Base-by-base conservation (phyloP, 2,329 filamentous ascomycete species). In the Clarireedia hainanense region DNA sequence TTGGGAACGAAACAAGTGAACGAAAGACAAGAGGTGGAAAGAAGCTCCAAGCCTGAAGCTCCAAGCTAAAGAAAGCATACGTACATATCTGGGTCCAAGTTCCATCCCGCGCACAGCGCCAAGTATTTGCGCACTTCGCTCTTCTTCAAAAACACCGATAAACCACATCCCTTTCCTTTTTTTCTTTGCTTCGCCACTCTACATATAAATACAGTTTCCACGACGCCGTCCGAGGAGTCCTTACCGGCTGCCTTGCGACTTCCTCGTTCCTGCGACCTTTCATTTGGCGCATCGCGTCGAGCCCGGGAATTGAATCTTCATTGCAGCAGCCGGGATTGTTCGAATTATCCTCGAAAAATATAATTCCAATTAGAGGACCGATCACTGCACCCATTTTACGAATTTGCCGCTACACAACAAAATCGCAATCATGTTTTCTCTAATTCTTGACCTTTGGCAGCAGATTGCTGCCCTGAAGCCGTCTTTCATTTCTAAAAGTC, bases 401-500 rank as follows among this genome's bases (percentile, higher is more conserved):
- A 9, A 17, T 49, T n/a, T n/a, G 15, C 6, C 27, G 20, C 5
- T 17, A 12, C 12, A 5, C 20, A 14, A 46, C 43, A 6, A 20
- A 20, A n/a, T 6, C 49, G 20, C 39, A 58, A 61, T 51, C 14
- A 67, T 67, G 65, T 60, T 59, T 53, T 56, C 60, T 15, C 61
- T 65, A 40, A 46, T 67, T 10, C 15, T 56, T 3, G 58, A 63
- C 14, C 40, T 64, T 15, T 72, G 72, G 72, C 68, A 67, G 39
- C 73, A 78, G 64, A 56, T 81, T 58, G 74, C 72, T 69, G 69
- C 74, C 57, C 65, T 80, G 60, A 80, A 79, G 65, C 81, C 80
- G 3, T 74, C 79, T 15, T 82, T 85, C 60, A 63, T 83, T 27
- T 77, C 78, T 52, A 81, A 77, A 65, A 77, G 80, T 64, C 85